phyloP scores from a whole-genome alignment of 257 asterid species.

The Solanum raphanifolium region DNA sequence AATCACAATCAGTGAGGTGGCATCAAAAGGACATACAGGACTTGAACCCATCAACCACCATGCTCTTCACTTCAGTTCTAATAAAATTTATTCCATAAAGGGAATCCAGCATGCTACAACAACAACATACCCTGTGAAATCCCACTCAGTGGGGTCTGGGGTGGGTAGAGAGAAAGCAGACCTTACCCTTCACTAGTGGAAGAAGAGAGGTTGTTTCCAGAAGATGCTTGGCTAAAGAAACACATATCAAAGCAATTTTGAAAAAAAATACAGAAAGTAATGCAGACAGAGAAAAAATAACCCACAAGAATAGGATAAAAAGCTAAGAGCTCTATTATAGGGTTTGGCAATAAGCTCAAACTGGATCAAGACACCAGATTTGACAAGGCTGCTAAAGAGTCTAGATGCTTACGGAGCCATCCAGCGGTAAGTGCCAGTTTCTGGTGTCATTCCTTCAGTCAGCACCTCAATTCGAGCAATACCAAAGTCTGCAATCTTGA shows the following conservation, averaged over 20 bases:
- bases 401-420: conserved; percentile 92
- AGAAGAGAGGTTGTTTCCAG: too few relatives aligned
- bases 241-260: background rate
- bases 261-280: background rate
- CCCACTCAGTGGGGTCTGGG: too few relatives aligned
- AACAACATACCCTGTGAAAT: too few relatives aligned
- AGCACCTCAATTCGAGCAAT: conserved; percentile 95
- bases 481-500: conserved; percentile 95
- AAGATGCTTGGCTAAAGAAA: background rate
- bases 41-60: too few relatives aligned
- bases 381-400: background rate
- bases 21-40: too few relatives aligned
- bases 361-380: background rate
- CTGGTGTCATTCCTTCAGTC: conserved; percentile 99
- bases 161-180: too few relatives aligned
- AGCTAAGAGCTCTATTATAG: background rate
- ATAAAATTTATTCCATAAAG: too few relatives aligned
- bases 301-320: too few relatives aligned
- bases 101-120: background rate
- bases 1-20: too few relatives aligned
- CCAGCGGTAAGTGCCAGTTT: conserved; percentile 98
- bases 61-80: too few relatives aligned
- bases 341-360: background rate
- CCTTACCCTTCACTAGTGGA: too few relatives aligned
- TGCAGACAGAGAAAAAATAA: background rate